Base-by-base conservation (phyloP, 1,284 basidiomycete species). In the Thecaphora thlaspeos region DNA sequence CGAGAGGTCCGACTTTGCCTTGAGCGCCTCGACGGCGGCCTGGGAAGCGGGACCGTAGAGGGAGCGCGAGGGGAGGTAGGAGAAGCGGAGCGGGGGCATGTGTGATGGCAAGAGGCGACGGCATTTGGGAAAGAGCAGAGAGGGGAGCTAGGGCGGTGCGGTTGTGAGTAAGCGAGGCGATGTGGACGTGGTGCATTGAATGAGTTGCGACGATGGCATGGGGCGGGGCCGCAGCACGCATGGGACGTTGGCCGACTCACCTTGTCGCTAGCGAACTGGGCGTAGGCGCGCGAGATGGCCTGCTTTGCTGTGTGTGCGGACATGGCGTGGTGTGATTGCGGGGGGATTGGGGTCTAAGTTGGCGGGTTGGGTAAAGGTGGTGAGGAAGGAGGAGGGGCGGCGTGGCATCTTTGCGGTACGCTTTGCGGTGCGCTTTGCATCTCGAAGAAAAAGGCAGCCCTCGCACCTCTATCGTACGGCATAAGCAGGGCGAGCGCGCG, bases 241-340 rank as follows among this genome's bases (percentile, higher is more conserved):
- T n/a, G n/a, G n/a, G n/a, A n/a, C n/a, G n/a, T n/a, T n/a, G n/a
- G n/a, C n/a, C n/a, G n/a, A n/a, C 63, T 55, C 50, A 66, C 63
- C 17, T 60, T 55, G 52, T 66, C 59, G 48, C 59, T 66, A 21
- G 59, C 55, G 22, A 53, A 66, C 55, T 66, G 63, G 55, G 63
- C 58, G 45, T 58, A 66, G 45, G 63, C 53, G 58, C 59, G 52
- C 15, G 55, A 58, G 45, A 66, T 56, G 24, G 61, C 55, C 55
- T 66, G 59, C 58, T 57, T 48, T 37, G 63, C 51, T 53, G 55
- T 51, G 49, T 61, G 59, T 43, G 52, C 59, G 2, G 59, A 55
- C 63, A 66, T 66, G 32, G 3, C 10, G 32, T 14, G 32, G 32
- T 34, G 3, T 11, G 32, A 15, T 11, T 34, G 32, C 5, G 26